A percentile compares a stretch with the other conserved stretches of the same genome.
These are phyloP conservation scores for Fusarium chaquense DNA, from an alignment of 2,329 filamentous ascomycete species.

Conservation along the genomic window DNA sequence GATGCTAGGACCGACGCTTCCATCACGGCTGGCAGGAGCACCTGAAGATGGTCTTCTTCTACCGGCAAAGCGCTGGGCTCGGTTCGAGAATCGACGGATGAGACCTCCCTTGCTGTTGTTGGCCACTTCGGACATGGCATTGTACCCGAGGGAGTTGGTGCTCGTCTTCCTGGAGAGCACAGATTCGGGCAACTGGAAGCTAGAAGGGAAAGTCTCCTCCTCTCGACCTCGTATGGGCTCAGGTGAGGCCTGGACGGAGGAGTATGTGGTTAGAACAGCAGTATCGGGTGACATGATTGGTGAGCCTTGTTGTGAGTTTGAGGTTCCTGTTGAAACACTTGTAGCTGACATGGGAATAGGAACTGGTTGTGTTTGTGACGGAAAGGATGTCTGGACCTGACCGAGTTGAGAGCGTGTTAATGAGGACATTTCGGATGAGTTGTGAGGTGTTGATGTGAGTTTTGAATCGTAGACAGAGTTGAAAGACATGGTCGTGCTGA, in stretches of 20 bases:
- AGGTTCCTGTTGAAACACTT: conserved; percentile 67
- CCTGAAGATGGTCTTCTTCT: conserved; percentile 83
- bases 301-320: conserved; percentile 67
- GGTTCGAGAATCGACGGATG: conserved; percentile 87
- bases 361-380: conserved; percentile 53
- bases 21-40: conserved; percentile 81
- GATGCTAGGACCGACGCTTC: conserved; percentile 89
- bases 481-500: conserved; percentile 44
- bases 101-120: conserved; percentile 66
- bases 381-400: conserved; percentile 62
- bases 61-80: conserved; percentile 75
- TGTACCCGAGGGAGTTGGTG: conserved; percentile 73
- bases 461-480: conserved; percentile 45
- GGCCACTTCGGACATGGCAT: conserved; percentile 63
- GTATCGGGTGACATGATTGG: conserved; percentile 69
- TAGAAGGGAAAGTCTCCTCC: conserved; percentile 63
- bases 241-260: conserved; percentile 75
- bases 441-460: conserved; percentile 38
- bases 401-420: conserved; percentile 57
- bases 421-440: conserved; percentile 57
- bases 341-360: conserved; percentile 64
- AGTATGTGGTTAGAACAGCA: conserved; percentile 66
- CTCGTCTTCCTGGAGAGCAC: conserved; percentile 71
- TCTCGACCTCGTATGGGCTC: conserved; percentile 70
- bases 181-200: conserved; percentile 80